These are phyloP conservation scores for Talaromyces trachyspermus DNA, from an alignment of 495 filamentous ascomycete species.

Conservation along the genomic window DNA sequence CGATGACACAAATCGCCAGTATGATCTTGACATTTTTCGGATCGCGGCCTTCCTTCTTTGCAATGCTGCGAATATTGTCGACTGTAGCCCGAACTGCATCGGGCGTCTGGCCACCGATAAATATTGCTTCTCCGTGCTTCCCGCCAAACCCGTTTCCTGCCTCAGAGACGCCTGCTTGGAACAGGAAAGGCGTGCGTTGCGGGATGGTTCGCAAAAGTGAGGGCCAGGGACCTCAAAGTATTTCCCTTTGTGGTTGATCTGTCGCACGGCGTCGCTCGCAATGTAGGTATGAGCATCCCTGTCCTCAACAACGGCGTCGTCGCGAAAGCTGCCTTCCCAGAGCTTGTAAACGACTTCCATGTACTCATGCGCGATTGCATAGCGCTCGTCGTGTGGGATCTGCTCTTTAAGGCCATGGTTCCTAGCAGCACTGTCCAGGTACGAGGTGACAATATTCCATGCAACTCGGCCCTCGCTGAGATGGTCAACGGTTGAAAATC, in stretches of 20 bases:
- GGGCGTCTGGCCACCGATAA: conserved; percentile 42
- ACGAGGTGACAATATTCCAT: conserved; percentile 57
- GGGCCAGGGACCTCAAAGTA: conserved; percentile 50
- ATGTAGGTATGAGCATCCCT: conserved; percentile 40
- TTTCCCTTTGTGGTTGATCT: conserved; percentile 51
- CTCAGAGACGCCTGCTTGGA: conserved; percentile 49
- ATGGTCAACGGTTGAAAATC: conserved; percentile 53
- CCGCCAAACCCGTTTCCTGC: conserved; percentile 48
- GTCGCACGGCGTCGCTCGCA: conserved; percentile 39
- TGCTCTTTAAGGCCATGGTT: conserved; percentile 46
- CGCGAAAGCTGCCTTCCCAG: conserved; percentile 51
- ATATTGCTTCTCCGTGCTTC: conserved; percentile 53
- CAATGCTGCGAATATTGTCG: conserved; percentile 42
- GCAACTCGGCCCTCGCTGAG: conserved; percentile 48
- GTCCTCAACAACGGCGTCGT: conserved; percentile 48
- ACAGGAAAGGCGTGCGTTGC: conserved; percentile 49
- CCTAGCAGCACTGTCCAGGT: conserved; percentile 49
- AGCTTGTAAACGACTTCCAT: conserved; percentile 55
- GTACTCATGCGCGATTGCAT: conserved; percentile 53
- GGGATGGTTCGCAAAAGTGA: conserved; percentile 50
- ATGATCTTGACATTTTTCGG: conserved; percentile 47
- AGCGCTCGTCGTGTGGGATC: conserved; percentile 49
- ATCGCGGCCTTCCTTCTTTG: conserved; percentile 38
- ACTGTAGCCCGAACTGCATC: conserved; percentile 35
- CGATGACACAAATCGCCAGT: conserved; percentile 33